These are phyloP conservation scores for Cerrena zonata DNA, from an alignment of 1,284 basidiomycete genomes.

Conservation along the genomic window DNA sequence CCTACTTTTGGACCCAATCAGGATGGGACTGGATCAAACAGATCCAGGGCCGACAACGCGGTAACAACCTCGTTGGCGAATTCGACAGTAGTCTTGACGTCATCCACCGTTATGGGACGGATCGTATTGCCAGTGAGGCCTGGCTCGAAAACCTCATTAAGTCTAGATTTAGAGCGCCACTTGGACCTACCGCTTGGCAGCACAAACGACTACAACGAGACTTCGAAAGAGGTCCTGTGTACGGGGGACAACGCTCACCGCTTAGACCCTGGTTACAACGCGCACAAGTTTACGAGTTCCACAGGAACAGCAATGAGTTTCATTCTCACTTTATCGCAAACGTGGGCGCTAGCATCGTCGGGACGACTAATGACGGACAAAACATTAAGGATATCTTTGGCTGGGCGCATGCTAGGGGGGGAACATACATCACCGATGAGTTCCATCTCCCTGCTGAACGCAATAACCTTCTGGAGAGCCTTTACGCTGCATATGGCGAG, in stretches of 20 bases:
- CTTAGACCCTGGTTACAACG: not conserved
- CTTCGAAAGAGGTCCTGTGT: not conserved
- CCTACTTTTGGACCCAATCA: not conserved
- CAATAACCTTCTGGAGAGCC: not conserved
- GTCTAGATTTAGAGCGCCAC: not conserved
- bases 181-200: not conserved
- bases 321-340: not conserved
- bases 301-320: not conserved
- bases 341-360: not conserved
- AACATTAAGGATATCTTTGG: not conserved
- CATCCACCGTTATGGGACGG: not conserved
- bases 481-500: not conserved
- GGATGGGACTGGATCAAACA: not conserved
- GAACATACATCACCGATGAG: not conserved
- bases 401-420: too few relatives aligned
- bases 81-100: not conserved
- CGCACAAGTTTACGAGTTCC: not conserved
- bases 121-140: not conserved
- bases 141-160: not conserved
- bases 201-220: not conserved
- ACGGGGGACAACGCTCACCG: not conserved
- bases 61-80: not conserved
- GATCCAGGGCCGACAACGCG: not conserved
- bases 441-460: not conserved
- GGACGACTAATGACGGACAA: not conserved